These are phyloP conservation scores for Phytophthora foliorum DNA, from an alignment of 352 stramenopile species.

Conservation along the genomic window DNA sequence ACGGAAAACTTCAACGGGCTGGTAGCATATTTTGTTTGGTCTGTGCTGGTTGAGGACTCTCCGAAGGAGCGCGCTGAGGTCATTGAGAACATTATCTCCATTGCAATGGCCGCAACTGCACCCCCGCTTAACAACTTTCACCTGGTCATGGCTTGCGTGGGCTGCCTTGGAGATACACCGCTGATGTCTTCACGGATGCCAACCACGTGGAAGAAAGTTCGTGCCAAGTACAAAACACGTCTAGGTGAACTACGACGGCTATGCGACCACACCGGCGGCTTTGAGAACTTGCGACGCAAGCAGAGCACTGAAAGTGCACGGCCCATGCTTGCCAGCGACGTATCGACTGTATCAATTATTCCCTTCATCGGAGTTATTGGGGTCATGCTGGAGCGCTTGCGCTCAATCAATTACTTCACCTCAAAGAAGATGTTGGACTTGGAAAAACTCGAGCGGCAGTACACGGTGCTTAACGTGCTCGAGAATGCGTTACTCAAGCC, in stretches of 20 bases:
- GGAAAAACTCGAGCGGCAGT: conserved; percentile 74
- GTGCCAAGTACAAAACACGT: conserved; percentile 71
- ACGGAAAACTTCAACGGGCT: conserved; percentile 75
- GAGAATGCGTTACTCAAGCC: conserved; percentile 54
- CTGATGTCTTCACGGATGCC: conserved; percentile 78
- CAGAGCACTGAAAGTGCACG: conserved; percentile 52
- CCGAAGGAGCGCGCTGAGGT: conserved; percentile 73
- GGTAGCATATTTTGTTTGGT: conserved; percentile 81
- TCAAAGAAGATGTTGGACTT: conserved; percentile 53
- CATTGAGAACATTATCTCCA: conserved; percentile 79
- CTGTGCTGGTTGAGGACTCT: conserved; percentile 72
- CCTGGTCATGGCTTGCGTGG: conserved; percentile 83
- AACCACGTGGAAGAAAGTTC: conserved; percentile 78
- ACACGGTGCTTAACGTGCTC: conserved; percentile 55
- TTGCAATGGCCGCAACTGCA: conserved; percentile 55
- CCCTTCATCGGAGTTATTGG: conserved; percentile 82
- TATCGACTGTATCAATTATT: conserved; percentile 47
- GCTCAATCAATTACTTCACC: conserved; percentile 56
- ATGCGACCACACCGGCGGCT: conserved; percentile 77
- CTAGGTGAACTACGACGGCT: conserved; percentile 67
- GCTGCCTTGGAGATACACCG: conserved; percentile 73
- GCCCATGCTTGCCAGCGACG: conserved; percentile 22
- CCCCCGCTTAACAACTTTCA: conserved; percentile 77
- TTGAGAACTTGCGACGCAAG: conserved; percentile 73
- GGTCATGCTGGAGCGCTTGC: conserved; percentile 71